phyloP scores from a whole-genome alignment of 768 basidiomycete genomes.

The Suillus spraguei region DNA sequence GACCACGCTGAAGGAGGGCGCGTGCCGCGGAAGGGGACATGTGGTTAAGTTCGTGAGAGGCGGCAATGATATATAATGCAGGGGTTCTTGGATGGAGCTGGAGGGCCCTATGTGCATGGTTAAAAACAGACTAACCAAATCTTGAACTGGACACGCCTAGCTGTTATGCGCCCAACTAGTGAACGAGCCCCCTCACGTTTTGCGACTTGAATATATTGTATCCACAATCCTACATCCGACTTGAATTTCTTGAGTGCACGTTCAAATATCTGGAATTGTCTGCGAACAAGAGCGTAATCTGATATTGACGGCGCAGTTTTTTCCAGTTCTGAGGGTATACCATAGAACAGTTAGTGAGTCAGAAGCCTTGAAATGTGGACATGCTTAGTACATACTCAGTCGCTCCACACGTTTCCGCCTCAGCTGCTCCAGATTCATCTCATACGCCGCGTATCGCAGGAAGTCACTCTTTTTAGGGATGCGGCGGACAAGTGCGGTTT shows the following conservation, averaged over 20 bases:
- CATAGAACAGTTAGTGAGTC: not conserved
- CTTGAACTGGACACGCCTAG: conserved; percentile 53
- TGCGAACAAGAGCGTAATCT: conserved; percentile 80
- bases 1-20: conserved; percentile 80
- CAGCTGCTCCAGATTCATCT: conserved; percentile 85
- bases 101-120: conserved; percentile 59
- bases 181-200: conserved; percentile 78
- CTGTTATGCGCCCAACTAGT: conserved; percentile 80
- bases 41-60: conserved; percentile 78
- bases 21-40: conserved; percentile 80
- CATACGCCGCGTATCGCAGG: conserved; percentile 89
- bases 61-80: conserved; percentile 80
- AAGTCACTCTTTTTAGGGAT: conserved; percentile 87
- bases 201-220: conserved; percentile 86
- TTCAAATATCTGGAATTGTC: conserved; percentile 91
- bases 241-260: conserved; percentile 89
- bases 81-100: conserved; percentile 84
- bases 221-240: conserved; percentile 83
- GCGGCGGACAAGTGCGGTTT: conserved; percentile 81
- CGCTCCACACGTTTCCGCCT: conserved; percentile 74
- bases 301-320: conserved; percentile 61
- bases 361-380: not conserved
- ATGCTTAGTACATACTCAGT: conserved; percentile 52
- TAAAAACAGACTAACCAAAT: not conserved
- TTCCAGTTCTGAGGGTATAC: conserved; percentile 30